phyloP scores from a whole-genome alignment of 2,329 filamentous ascomycete species.

The Sporothrix brunneoviolacea region DNA sequence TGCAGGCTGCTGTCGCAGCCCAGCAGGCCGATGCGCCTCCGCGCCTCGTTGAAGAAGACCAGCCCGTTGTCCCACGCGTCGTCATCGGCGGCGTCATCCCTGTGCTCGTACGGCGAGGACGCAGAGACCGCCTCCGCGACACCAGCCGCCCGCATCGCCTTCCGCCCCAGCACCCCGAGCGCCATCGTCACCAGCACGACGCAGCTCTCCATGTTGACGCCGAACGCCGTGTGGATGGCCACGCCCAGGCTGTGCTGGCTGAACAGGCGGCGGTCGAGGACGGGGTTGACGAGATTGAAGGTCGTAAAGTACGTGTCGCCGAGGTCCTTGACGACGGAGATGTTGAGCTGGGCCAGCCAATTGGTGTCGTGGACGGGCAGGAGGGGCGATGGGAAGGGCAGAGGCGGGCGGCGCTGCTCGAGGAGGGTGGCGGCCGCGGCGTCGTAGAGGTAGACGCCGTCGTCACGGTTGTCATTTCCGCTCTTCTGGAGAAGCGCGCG shows the following conservation, averaged over 20 bases:
- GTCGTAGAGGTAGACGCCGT: conserved; percentile 13
- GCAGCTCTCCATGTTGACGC: conserved; percentile 45
- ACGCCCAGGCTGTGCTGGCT: conserved; percentile 41
- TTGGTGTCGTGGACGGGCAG: conserved; percentile 29
- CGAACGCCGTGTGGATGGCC: conserved; percentile 43
- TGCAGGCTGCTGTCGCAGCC: conserved; percentile 33
- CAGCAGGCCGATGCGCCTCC: conserved; percentile 37
- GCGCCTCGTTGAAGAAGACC: conserved; percentile 48
- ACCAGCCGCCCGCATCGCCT: conserved; percentile 41
- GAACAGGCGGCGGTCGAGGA: conserved; percentile 46
- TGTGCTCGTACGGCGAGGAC: not conserved
- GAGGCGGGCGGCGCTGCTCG: conserved; percentile 38
- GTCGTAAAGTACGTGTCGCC: conserved; percentile 48
- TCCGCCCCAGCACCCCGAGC: conserved; percentile 42
- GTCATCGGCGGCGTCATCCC: not conserved
- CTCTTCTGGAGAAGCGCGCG: conserved; percentile 5
- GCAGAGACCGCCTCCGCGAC: conserved; percentile 30
- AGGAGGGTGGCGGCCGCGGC: conserved; percentile 32
- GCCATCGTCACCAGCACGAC: conserved; percentile 44
- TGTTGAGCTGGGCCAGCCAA: conserved; percentile 41
- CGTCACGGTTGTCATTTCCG: not conserved
- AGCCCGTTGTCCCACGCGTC: conserved; percentile 28
- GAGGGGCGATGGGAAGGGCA: conserved; percentile 31
- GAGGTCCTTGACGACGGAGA: conserved; percentile 44
- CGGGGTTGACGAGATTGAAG: conserved; percentile 45